Evolutionary conservation across 2,329 filamentous ascomycete species (phyloP), one percentile per base, ranked within the genome.

Genomic region (Trichoderma semiorbis): DNA sequence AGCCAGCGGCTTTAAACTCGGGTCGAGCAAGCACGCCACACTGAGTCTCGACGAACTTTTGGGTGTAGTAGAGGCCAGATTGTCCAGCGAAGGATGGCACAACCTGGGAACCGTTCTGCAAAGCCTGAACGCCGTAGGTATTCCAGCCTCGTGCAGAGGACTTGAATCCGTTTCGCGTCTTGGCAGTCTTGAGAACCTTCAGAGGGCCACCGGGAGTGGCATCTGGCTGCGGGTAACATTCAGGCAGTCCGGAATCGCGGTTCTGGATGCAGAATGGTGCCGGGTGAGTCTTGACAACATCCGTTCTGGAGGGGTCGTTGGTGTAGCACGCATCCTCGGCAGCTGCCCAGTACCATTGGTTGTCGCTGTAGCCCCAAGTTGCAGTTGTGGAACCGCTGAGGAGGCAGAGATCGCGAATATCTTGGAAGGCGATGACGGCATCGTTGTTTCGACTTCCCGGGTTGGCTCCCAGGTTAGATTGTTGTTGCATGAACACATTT

Each of bases 301-400:
- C 72, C 6, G 61, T 57, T 55, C 72, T 50, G 10, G 53, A 4
- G 55, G 58, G 58, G 34, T 66, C 69, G 1, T 28, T 58, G 12
- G 69, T 68, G 30, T 63, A 73, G 36, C 72, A 73, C 21, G 28
- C 47, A 30, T 39, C 57, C 26, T 61, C 50, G 24, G 72, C 72
- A 11, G 36, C 69, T 32, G 50, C 39, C 72, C 72, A 73, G 55
- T 73, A 73, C 72, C 72, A 73, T 5, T 73, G 72, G 39, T 71
- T 71, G 30, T 73, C 72, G 61, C 72, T 73, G 16, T 53, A 73
- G 14, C 71, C 71, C 72, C 72, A 73, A 0, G 72, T 73, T 50
- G 39, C 72, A 12, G 50, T 66, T 12, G 72, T 71, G 6, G 58
- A 39, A 28, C 72, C 72, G 24, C 69, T 55, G 12, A 73, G 55